Evolutionary conservation across 148 eudicot species (phyloP).

Genomic region (Rhododendron williamsianum): DNA sequence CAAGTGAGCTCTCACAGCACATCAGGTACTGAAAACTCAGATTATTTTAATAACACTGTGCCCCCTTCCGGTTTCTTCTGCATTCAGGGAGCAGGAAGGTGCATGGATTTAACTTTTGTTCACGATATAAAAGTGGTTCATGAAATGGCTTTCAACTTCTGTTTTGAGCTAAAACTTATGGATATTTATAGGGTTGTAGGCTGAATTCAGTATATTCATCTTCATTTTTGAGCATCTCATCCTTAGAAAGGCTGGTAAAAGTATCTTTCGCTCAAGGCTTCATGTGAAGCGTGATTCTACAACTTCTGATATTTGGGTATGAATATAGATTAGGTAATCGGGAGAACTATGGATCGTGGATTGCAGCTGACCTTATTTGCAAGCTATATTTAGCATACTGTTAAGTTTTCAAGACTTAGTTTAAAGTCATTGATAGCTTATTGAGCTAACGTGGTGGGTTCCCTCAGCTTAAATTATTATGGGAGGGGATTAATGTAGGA

Average conservation of each 20-base stretch:
- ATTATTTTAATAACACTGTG: neutral
- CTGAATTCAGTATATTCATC: neutral
- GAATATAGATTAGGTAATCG: neutral
- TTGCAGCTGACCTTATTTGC: neutral
- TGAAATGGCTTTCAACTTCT: neutral
- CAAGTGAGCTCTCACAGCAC: constrained; percentile 93
- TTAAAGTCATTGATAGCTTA: neutral
- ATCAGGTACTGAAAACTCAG: constrained; percentile 56
- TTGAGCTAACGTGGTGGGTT: neutral
- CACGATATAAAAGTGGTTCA: neutral
- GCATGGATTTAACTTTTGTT: neutral
- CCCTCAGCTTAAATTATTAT: neutral
- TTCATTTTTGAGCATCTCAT: neutral
- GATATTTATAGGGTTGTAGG: neutral
- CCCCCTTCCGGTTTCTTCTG: neutral
- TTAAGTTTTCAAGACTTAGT: neutral
- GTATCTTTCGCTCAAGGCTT: neutral
- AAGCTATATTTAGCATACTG: neutral
- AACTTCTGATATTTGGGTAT: neutral
- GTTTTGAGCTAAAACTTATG: neutral
- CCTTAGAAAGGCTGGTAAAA: neutral
- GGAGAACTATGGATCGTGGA: neutral
- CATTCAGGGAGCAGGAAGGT: neutral
- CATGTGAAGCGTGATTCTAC: neutral
- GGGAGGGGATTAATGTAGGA: neutral